Evolutionary conservation across 257 asterid species (phyloP), one percentile per base, ranked within the genome.

Genomic region (Solanum neorickii): DNA sequence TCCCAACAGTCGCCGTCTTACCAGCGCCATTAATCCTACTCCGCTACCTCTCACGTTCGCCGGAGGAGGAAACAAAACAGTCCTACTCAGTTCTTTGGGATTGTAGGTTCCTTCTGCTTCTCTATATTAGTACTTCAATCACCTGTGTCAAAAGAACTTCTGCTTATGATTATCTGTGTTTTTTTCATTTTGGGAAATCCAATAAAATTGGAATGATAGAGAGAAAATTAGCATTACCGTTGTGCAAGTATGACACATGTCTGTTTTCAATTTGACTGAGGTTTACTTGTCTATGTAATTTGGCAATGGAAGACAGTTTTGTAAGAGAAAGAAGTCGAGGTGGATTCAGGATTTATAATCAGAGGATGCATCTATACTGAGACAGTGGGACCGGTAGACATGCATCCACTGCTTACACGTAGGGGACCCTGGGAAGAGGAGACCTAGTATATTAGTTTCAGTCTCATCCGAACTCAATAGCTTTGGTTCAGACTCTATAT

Each of bases 21-120:
- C 41, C n/a, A 31, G 76, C 47, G 5, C 47, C 25, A 18, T 16
- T 35, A 46, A 72, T 72, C 80, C 46, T 72, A 16, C 27, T 18
- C 80, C 39, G 11, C 69, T 23, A 23, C 13, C 14, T 1, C 46
- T 72, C 46, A 72, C 27, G 4, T 72, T 72, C 7, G 93, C 98
- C 93, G 88, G 18, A 33, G 25, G 46, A 72, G 80, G 80, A 72
- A 72, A 9, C 80, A 72, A 18, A 35, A 72, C 25, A 33, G 80
- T 35, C 16, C 80, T 8, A 72, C 72, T 97, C 88, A 25, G 27
- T 83, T 75, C 93, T 74, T 95, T 96, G 35, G 99, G 99, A 95
- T 97, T 84, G 99, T 97, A 92, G 13, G 98, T 42, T 84, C 85
- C 59, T 60, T 72, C 46, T 72, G 46, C 78, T 70, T 70, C n/a